Base-by-base conservation (phyloP, 148 eudicot genomes). In the Mesembryanthemum crystallinum region DNA sequence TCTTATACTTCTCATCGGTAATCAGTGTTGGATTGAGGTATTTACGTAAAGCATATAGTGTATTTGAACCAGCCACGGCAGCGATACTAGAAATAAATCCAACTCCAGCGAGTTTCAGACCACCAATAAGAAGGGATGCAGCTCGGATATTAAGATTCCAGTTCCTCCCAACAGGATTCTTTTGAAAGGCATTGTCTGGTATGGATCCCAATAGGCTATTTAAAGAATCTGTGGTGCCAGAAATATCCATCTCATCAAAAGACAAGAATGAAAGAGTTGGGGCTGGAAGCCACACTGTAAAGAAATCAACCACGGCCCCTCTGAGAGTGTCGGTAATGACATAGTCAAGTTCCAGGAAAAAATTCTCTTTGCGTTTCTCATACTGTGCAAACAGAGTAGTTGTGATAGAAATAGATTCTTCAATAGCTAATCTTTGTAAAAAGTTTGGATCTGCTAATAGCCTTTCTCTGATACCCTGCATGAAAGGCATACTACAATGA, bases 231-330 rank as follows among this genome's bases (percentile, higher is more conserved):
- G 90, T 71, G 69, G 89, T 84, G 69, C 87, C 85, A 60, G 90
- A 67, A 69, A 81, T 77, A 78, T 82, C 83, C 74, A 85, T 51
- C 28, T 75, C 91, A 87, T 89, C 78, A 76, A 80, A 71, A 67
- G 93, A 86, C 76, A 94, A 86, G 83, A 94, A 94, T 13, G 98
- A 92, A 55, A 94, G 75, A 35, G 97, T 92, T n/a, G 98, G 98
- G 37, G 97, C 98, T 18, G 98, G 98, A 70, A 94, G 96, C 98
- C 98, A 94, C 70, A 94, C 97, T 1, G 97, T 94, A 72, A 94
- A 94, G 72, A 94, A 94, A 79, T 94, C 98, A 37, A 92, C 96
- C 58, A 94, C 92, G 63, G 84, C 83, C 77, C 98, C 98, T 80
- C 98, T 84, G 72, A 84, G 64, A 12, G 92, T 81, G 81, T 94